Evolutionary conservation across 192 early-diverging fungal species (phyloP).

Genomic region (Umbelopsis isabellina): DNA sequence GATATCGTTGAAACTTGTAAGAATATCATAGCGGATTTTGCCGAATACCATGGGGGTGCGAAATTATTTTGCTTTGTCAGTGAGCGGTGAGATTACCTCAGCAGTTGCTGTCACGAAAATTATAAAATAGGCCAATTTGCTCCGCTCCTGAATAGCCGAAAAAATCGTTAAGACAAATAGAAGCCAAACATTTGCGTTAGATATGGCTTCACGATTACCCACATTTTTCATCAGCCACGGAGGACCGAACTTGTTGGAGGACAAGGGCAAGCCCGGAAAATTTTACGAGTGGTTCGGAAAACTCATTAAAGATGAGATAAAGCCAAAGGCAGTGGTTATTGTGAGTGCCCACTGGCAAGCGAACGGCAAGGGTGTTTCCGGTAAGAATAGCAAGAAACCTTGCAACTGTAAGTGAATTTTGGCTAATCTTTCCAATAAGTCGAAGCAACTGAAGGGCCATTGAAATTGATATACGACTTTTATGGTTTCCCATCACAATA

Average conservation of each 20-base stretch:
- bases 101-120: too few relatives aligned
- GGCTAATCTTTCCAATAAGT: constrained; percentile 12
- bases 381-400: constrained; percentile 32
- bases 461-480: constrained; percentile 68
- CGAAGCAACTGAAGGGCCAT: constrained; percentile 46
- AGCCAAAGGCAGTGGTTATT: constrained; percentile 64
- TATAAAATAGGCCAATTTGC: too few relatives aligned
- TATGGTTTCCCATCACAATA: constrained; percentile 61
- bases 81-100: too few relatives aligned
- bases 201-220: neutral
- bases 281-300: constrained; percentile 49
- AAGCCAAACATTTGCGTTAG: neutral
- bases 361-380: constrained; percentile 39
- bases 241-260: constrained; percentile 40
- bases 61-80: too few relatives aligned
- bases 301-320: constrained; percentile 42
- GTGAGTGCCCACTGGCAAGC: constrained; percentile 75
- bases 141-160: too few relatives aligned
- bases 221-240: constrained; percentile 18
- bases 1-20: too few relatives aligned
- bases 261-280: constrained; percentile 31
- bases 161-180: neutral
- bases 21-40: too few relatives aligned
- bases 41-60: too few relatives aligned
- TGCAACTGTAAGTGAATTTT: too few relatives aligned